Conservation (phyloP, 805 yeast genomes). For the Pichia pseudocactophila region DNA sequence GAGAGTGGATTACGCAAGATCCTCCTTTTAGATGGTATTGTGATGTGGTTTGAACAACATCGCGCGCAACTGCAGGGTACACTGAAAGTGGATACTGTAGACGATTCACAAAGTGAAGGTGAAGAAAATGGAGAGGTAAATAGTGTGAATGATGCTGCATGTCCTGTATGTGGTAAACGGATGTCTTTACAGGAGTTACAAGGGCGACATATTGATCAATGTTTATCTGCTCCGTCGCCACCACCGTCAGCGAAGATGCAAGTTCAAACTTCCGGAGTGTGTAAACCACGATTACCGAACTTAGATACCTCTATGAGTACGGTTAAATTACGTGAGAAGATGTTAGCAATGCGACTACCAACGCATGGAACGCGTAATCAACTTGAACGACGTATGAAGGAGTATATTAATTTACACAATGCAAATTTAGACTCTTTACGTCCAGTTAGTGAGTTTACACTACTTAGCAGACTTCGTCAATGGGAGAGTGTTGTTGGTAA, state of each 20-base stretch:
- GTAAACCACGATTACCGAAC: conserved; percentile 41
- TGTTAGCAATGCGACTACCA: conserved; percentile 46
- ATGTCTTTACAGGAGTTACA: conserved; percentile 52
- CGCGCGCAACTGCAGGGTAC: conserved; percentile 32
- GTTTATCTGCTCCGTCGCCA: conserved; percentile 28
- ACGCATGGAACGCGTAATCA: conserved; percentile 53
- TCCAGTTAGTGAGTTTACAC: conserved; percentile 49
- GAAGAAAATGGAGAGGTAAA: conserved; percentile 15
- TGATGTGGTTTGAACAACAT: conserved; percentile 39
- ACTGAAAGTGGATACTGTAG: conserved; percentile 16
- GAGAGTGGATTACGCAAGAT: conserved; percentile 65
- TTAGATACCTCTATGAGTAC: conserved; percentile 54
- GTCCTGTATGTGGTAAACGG: conserved; percentile 57
- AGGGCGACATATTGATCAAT: conserved; percentile 51
- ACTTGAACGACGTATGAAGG: conserved; percentile 64
- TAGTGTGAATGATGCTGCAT: conserved; percentile 33
- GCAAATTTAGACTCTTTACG: conserved; percentile 66
- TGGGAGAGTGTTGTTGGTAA: conserved; percentile 44
- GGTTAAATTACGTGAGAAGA: conserved; percentile 51
- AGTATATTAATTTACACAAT: conserved; percentile 70
- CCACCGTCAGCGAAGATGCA: too few species aligned
- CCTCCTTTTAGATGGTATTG: conserved; percentile 62
- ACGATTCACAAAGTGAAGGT: conserved; percentile 14
- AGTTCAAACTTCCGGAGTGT: not conserved
- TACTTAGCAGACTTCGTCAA: conserved; percentile 47